phyloP scores from a whole-genome alignment of 1,139 yeast species.

The Scheffersomyces lignicola region DNA sequence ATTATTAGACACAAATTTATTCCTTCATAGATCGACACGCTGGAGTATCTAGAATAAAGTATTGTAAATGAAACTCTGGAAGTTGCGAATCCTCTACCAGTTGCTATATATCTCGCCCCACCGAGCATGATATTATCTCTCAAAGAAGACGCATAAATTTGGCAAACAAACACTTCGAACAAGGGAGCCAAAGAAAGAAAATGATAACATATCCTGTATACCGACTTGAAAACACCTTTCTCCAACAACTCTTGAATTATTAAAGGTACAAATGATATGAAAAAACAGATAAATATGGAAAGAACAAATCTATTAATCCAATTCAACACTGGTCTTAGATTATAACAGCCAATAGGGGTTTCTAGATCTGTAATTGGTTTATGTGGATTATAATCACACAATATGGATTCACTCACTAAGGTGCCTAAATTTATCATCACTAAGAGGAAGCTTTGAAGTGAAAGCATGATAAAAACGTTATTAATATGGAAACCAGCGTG shows the following conservation, averaged over 20 bases:
- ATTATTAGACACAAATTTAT: slow-evolving; percentile 55
- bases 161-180: slow-evolving; percentile 87
- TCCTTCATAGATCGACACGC: slow-evolving; percentile 68
- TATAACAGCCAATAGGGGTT: slow-evolving; percentile 72
- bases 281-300: slow-evolving; percentile 80
- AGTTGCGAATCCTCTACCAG: slow-evolving; percentile 86
- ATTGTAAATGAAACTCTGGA: slow-evolving; percentile 58
- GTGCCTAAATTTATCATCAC: slow-evolving; percentile 70
- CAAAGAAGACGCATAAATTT: slow-evolving; percentile 73
- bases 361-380: slow-evolving; percentile 61
- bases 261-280: slow-evolving; percentile 79
- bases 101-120: slow-evolving; percentile 80
- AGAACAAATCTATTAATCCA: slow-evolving; percentile 83
- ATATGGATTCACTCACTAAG: slow-evolving; percentile 56
- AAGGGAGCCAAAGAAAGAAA: slow-evolving; percentile 74
- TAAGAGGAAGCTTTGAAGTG: slow-evolving; percentile 70
- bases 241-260: slow-evolving; percentile 79
- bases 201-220: slow-evolving; percentile 60
- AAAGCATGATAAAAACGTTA: slow-evolving; percentile 73
- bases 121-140: slow-evolving; percentile 72
- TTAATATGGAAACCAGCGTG: slow-evolving; percentile 91
- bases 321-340: slow-evolving; percentile 68
- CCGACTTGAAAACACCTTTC: slow-evolving; percentile 67
- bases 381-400: slow-evolving; percentile 50
- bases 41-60: slow-evolving; percentile 65